Evolutionary conservation across 257 asterid genomes (phyloP).

Genomic region (Echites panduratus): DNA sequence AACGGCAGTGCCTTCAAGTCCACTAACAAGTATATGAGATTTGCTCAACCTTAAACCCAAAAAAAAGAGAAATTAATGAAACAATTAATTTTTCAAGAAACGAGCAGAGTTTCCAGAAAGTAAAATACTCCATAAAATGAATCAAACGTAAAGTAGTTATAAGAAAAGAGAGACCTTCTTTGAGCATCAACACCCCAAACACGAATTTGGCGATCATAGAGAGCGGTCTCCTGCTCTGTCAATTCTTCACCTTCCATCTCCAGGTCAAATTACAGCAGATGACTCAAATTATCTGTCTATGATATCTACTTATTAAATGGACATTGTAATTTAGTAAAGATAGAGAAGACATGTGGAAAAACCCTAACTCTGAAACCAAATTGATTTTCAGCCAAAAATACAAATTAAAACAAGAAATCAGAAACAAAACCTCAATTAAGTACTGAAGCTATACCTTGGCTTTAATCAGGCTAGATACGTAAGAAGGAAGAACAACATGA

Average conservation of each 20-base stretch:
- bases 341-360: background rate
- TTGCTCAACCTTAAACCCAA: constrained; percentile 63
- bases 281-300: background rate
- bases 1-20: constrained; percentile 70
- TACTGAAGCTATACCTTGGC: no score
- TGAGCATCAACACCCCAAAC: constrained; percentile 99
- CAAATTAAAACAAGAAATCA: no score
- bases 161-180: constrained; percentile 45
- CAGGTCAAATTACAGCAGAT: background rate
- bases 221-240: constrained; percentile 98
- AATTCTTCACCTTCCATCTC: constrained; percentile 54
- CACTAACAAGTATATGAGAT: constrained; percentile 78
- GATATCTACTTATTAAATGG: background rate
- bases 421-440: no score
- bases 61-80: background rate
- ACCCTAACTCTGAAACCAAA: background rate
- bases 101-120: background rate
- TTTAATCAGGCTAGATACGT: no score
- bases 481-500: no score
- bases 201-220: constrained; percentile 98
- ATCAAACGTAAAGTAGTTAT: background rate
- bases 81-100: background rate
- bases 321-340: background rate
- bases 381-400: no score
- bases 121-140: background rate